Evolutionary conservation across 1,284 basidiomycete species (phyloP), one percentile per base, ranked within the genome.

Genomic region (Spongispora temasekensis): DNA sequence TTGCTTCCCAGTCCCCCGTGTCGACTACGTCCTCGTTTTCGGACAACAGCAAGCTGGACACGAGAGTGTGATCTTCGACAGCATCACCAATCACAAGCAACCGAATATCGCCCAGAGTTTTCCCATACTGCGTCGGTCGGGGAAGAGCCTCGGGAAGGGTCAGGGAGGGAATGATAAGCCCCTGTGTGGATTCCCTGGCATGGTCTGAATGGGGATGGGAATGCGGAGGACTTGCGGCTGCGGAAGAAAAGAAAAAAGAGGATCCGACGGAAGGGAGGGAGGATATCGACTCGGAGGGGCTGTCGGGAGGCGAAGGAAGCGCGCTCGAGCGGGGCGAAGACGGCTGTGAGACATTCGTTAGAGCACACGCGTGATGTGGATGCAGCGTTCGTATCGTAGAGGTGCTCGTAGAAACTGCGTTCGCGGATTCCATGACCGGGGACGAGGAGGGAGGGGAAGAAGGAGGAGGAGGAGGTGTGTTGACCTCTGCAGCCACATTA

Each of bases 171-270:
- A 90, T 90, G 62, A 90, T 84, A 50, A 90, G 81, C 53, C 82
- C 81, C 64, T 81, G 77, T 64, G 79, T 78, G 7, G 74, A 75
- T 56, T 83, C 82, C 55, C 70, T 74, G 59, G 75, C 76, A 57
- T 79, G 77, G 61, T 82, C 81, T 5, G 75, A 73, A 6, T 79
- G 80, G 31, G 75, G 70, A 50, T 79, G 78, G 0, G 76, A 75
- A 50, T 77, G 70, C 3, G 66, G 72, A 9, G 88, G 87, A 62
- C 84, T 86, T 1, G 82, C 83, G 10, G 87, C 83, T 0, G 81
- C 85, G 10, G 87, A 89, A 52, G 87, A 89, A 77, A 89, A 89
- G 76, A 90, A 88, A 78, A 88, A 89, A 1, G 87, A 88, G 1
- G 88, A 90, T n/a, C 84, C 83, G 10, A 89, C 83, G 1, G 88